phyloP scores from a whole-genome alignment of 139 green algal genomes.

The Chlorella sp. region DNA sequence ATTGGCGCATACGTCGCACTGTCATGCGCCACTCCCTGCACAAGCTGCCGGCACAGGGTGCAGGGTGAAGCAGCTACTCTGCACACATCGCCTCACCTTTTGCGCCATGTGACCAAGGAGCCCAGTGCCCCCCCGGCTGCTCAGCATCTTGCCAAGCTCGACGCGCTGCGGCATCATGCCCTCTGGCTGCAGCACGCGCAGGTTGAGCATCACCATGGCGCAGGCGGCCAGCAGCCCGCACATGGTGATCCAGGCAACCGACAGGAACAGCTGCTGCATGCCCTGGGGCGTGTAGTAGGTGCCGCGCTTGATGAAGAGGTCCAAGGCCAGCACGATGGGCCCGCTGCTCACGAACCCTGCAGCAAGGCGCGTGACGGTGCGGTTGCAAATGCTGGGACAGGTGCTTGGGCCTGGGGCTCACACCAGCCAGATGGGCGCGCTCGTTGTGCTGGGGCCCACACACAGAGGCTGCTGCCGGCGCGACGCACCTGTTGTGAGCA shows the following conservation, averaged over 20 bases:
- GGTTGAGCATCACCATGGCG: not conserved
- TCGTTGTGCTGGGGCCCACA: not conserved
- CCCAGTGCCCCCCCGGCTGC: not conserved
- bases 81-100: too few relatives aligned
- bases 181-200: not conserved
- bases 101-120: not conserved
- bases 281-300: slow-evolving; percentile 19
- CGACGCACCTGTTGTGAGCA: slow-evolving; percentile 41
- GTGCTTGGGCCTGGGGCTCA: too few relatives aligned
- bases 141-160: not conserved
- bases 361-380: too few relatives aligned
- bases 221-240: slow-evolving; percentile 2
- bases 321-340: slow-evolving; percentile 33
- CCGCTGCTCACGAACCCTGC: slow-evolving; percentile 47
- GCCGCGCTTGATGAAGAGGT: slow-evolving; percentile 36
- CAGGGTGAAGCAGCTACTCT: too few relatives aligned
- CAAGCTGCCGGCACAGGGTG: too few relatives aligned
- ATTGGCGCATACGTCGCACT: too few relatives aligned
- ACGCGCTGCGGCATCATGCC: not conserved
- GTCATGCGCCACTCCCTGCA: too few relatives aligned
- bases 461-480: not conserved
- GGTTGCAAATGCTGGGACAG: too few relatives aligned
- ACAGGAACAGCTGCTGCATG: slow-evolving; percentile 24
- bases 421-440: too few relatives aligned
- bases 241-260: slow-evolving; percentile 3